These are phyloP conservation scores for Fraxinus anomala DNA, from an alignment of 257 asterid species.

Conservation along the genomic window DNA sequence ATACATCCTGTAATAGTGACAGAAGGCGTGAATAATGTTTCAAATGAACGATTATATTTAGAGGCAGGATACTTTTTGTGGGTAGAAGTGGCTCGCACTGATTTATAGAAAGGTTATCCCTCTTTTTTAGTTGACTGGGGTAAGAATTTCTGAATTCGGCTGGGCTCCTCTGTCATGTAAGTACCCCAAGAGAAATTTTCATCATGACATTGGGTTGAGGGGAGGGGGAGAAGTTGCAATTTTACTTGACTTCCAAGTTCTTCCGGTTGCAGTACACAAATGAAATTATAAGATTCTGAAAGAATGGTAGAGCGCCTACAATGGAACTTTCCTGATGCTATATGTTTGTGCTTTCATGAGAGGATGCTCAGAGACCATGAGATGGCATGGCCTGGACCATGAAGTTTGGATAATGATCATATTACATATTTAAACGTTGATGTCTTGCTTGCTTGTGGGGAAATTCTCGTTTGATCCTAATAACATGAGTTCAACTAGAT, in stretches of 20 bases:
- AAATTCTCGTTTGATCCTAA: not conserved
- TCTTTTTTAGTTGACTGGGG: not conserved
- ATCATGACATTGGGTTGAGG: not conserved
- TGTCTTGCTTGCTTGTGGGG: not conserved
- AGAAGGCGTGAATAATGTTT: not conserved
- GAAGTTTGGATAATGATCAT: not conserved
- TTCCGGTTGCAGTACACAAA: not conserved
- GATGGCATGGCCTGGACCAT: not conserved
- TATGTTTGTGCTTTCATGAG: not conserved
- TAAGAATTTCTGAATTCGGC: not conserved
- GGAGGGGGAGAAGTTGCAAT: not conserved
- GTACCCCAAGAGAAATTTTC: not conserved
- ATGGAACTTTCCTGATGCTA: not conserved
- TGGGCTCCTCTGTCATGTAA: not conserved
- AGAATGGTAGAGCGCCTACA: not conserved
- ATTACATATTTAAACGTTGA: not conserved
- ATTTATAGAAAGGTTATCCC: not conserved
- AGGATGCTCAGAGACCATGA: not conserved
- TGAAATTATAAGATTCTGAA: not conserved
- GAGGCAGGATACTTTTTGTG: not conserved
- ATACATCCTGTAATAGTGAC: not conserved
- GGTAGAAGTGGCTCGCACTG: not conserved
- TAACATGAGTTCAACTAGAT: not conserved
- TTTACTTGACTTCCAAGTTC: not conserved
- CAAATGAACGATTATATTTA: not conserved